phyloP scores from a whole-genome alignment of 345 rosid genomes.

The Psidium friedrichsthalianum region DNA sequence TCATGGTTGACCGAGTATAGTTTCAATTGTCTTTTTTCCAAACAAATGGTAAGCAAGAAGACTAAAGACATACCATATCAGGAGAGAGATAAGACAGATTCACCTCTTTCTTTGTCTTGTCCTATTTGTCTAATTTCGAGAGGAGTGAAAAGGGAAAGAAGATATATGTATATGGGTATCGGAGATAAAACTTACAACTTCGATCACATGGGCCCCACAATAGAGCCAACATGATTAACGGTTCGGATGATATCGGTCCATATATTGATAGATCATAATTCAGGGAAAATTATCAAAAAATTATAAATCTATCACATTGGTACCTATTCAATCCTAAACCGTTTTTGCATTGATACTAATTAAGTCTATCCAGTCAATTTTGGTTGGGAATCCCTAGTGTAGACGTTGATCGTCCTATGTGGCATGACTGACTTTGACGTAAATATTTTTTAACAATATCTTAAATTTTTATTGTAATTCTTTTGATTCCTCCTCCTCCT shows the following conservation, averaged over 20 bases:
- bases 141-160: neutral
- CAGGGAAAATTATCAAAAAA: no score
- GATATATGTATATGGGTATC: no score
- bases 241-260: neutral
- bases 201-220: neutral
- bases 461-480: no score
- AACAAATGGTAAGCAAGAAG: neutral
- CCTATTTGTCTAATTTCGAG: neutral
- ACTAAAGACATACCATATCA: neutral
- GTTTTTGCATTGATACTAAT: no score
- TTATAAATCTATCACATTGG: no score
- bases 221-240: neutral
- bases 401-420: no score
- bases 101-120: neutral
- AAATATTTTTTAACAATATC: no score
- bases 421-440: no score
- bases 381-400: no score
- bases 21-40: neutral
- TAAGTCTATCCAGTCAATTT: no score
- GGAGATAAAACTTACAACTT: neutral
- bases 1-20: neutral
- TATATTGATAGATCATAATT: neutral
- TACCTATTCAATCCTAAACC: no score
- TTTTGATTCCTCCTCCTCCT: no score
- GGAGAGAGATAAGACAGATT: neutral